Evolutionary conservation across 768 basidiomycete genomes (phyloP), one percentile per base, ranked within the genome.

Genomic region (Auriscalpium orientale): DNA sequence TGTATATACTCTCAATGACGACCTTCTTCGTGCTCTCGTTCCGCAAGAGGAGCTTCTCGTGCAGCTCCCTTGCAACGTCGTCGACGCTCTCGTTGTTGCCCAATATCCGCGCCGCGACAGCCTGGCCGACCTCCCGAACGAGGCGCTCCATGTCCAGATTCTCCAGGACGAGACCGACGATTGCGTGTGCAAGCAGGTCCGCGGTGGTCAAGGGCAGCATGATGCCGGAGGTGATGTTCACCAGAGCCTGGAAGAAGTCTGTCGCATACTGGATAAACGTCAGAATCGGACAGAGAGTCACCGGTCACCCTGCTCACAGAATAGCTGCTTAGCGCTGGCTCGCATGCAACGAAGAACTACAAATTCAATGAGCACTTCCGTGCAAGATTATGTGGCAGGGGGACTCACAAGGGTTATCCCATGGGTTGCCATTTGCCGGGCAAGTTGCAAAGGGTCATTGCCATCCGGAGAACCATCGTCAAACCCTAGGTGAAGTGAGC

Each of bases 1-100:
- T 89, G 73, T 98, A 98, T 65, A 98, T 98, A 60, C 91, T 94
- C 68, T 97, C 94, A 59, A 98, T 89, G 55, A 93, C 86, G 49
- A 98, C 87, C 70, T 94, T 92, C 76, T 97, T 98, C 55, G 95
- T 98, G 73, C 86, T 94, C 70, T 98, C 95, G 63, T 97, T 97
- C 55, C 95, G 80, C 51, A 98, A 76, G 12, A 95, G 71, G 6
- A 98, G 74, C 65, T 85, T 87, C 71, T 97, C 93, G 67, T 98
- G 95, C 33, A 98, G 74, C 71, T 97, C 95, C 36, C 84, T 81
- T 12, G 95, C 95, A 18, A 98, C 94, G 57, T 98, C 95, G 67
- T 98, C 95, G 18, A 98, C 95, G 64, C 89, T 94, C 70, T 97
- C 89, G 69, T 95, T 89, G 61, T 92, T 91, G 20, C 91, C 89